Evolutionary conservation across 202 grass and related monocot species (phyloP).

Genomic region (Elaeis oleifera): DNA sequence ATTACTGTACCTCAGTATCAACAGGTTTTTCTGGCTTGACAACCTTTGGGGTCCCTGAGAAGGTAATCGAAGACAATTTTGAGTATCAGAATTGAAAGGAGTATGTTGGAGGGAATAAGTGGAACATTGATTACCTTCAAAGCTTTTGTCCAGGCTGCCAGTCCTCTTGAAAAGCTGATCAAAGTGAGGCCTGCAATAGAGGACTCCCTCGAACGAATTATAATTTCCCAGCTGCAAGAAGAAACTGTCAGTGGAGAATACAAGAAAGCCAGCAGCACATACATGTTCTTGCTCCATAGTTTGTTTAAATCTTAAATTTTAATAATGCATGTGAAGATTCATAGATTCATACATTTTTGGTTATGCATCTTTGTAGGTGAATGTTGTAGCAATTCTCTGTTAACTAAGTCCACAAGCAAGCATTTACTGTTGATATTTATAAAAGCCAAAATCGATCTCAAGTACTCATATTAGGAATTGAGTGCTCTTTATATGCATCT

Average conservation of each 20-base stretch:
- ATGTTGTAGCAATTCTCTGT: too few species aligned
- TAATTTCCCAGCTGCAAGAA: slow-evolving; percentile 67
- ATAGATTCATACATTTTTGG: too few species aligned
- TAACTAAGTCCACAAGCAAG: too few species aligned
- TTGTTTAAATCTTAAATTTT: too few species aligned
- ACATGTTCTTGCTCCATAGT: too few species aligned
- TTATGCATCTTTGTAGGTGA: too few species aligned
- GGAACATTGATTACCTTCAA: slow-evolving; percentile 51
- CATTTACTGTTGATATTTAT: too few species aligned
- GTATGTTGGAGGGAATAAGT: slow-evolving; percentile 2
- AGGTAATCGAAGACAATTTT: slow-evolving; percentile 5
- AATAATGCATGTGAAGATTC: too few species aligned
- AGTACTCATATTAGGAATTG: too few species aligned
- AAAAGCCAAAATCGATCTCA: too few species aligned
- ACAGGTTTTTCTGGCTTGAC: slow-evolving; percentile 79
- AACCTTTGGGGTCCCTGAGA: slow-evolving; percentile 91
- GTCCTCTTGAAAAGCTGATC: slow-evolving; percentile 97
- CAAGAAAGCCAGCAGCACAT: too few species aligned
- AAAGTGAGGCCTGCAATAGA: slow-evolving; percentile 97
- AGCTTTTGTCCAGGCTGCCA: slow-evolving; percentile 93
- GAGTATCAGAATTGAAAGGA: background rate
- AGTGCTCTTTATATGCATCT: too few species aligned
- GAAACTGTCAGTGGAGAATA: background rate
- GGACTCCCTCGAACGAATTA: slow-evolving; percentile 94
- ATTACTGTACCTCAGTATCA: slow-evolving; percentile 52